Conservation (phyloP, 2,329 filamentous ascomycete genomes). For the Alternaria infectoria region DNA sequence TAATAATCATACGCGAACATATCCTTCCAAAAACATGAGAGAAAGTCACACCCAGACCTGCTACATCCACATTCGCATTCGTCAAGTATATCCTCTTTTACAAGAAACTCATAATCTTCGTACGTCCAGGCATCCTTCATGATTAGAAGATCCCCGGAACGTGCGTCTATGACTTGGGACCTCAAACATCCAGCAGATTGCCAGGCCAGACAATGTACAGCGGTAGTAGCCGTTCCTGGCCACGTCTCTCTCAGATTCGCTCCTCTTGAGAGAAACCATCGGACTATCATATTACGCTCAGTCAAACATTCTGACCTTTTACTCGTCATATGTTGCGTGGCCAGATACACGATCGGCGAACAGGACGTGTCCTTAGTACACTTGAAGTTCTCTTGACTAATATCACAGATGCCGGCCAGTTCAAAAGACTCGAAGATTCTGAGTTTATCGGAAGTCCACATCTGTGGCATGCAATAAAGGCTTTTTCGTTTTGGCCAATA, state of each 20-base stretch:
- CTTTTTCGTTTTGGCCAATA: neutral
- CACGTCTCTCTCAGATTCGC: neutral
- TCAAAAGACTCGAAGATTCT: rapidly evolving
- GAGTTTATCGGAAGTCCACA: rapidly evolving
- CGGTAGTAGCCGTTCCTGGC: neutral
- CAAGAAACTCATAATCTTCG: neutral
- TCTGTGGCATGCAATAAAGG: neutral
- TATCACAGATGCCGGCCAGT: neutral
- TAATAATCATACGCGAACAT: rapidly evolving
- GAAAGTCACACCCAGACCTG: neutral
- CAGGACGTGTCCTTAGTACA: neutral
- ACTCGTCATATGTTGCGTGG: neutral
- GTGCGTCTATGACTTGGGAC: rapidly evolving
- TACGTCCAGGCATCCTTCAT: neutral
- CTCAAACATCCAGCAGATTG: neutral
- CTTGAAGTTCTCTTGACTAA: neutral
- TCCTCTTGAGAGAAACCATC: neutral
- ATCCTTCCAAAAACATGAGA: neutral
- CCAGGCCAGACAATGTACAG: neutral
- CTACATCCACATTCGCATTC: neutral
- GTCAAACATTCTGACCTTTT: neutral
- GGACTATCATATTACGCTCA: neutral
- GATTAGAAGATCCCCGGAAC: neutral
- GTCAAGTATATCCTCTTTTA: neutral
- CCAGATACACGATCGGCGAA: neutral